Base-by-base conservation (phyloP, 371 early-diverging fungal genomes). In the Capillidium rhysosporum region DNA sequence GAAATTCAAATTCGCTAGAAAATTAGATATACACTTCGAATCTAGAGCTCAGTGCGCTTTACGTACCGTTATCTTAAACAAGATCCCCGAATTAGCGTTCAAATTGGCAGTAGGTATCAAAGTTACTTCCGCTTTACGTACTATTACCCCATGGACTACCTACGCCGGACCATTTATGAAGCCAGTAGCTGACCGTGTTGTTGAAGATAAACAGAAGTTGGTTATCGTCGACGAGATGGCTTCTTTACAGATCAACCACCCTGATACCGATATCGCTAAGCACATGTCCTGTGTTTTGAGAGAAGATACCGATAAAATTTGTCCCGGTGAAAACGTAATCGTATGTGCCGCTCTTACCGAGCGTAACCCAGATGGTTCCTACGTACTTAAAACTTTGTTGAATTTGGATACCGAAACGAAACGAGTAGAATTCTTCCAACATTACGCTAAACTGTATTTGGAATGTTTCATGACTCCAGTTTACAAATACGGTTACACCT, bases 71-170 rank as follows among this genome's bases (percentile, higher is more conserved):
- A 69, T 75, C 16, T 58, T 71, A 10, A 68, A 69, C 21, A 64
- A 70, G 21, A 56, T 71, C 18, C 65, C 63, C 12, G 66, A 67
- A 21, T 52, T 58, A 18, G 65, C 70, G 4, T 59, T 79, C 40
- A 84, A 84, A 61, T 66, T 82, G 12, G 69, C 82, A 23, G 59
- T 84, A 29, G 82, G 77, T 21, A 68, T 82, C 59, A 82, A 76
- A 55, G 68, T 79, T 3, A 71, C 82, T 0, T 80, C 81, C 7
- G 84, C 82, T 24, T 55, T 84, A 56, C 78, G 84, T 46, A 83
- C 81, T 8, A 71, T 84, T 54, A 77, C 77, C 16, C 82, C 82
- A 7, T 82, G 72, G 64, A 70, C 80, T 0, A 74, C 80, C 16
- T 68, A 70, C 48, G 69, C 78, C 55, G 82, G 82, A 0, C 78